Percentiles rank a stretch among this genome's conserved stretches.
Conservation (phyloP, 2,329 filamentous ascomycete species). For the Cercospora nicotianae region DNA sequence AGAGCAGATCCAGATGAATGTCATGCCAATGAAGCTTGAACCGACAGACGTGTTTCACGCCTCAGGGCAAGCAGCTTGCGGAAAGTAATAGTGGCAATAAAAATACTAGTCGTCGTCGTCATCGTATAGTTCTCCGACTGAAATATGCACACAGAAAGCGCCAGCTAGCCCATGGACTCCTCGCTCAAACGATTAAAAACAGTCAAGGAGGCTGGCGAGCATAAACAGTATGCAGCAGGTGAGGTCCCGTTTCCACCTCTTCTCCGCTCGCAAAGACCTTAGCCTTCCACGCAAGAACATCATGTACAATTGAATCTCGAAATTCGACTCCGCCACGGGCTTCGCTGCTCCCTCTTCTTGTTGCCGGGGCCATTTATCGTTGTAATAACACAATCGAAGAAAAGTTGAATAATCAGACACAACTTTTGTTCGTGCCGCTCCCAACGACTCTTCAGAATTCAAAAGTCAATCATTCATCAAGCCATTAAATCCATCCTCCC, state of each 20-base stretch:
- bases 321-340: not conserved
- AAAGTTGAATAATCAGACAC: not conserved
- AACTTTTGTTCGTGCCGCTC: not conserved
- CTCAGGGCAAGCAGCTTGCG: not conserved
- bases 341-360: not conserved
- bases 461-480: not conserved
- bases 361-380: not conserved
- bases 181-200: not conserved
- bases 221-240: not conserved
- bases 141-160: not conserved
- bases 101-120: not conserved
- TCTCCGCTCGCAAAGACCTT: not conserved
- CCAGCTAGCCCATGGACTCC: not conserved
- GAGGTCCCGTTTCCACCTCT: not conserved
- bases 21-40: not conserved
- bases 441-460: not conserved
- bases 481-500: constrained; percentile 47
- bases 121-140: not conserved
- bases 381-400: not conserved
- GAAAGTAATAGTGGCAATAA: not conserved
- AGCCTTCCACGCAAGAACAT: not conserved
- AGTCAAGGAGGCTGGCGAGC: not conserved
- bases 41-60: not conserved
- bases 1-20: not conserved
- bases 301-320: not conserved